Evolutionary conservation across 495 filamentous ascomycete species (phyloP), one percentile per base, ranked within the genome.

Genomic region (Bathelium albidoporum): DNA sequence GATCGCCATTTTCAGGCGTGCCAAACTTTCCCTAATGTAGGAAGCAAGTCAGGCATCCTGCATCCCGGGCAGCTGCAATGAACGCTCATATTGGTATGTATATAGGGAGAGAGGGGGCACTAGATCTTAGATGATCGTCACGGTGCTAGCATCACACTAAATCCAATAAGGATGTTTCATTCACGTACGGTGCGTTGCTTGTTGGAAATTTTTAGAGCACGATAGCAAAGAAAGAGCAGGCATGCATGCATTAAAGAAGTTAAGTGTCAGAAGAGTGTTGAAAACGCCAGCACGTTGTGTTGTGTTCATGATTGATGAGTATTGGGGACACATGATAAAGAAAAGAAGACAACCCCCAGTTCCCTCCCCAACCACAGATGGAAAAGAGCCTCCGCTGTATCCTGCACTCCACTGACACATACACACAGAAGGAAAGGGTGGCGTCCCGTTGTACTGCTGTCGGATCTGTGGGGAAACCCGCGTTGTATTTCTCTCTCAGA

Each of bases 191-290:
- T n/a, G n/a, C n/a, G n/a, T n/a, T n/a, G n/a, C n/a, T n/a, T n/a
- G n/a, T n/a, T n/a, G n/a, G n/a, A n/a, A n/a, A n/a, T n/a, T n/a
- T n/a, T n/a, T n/a, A n/a, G n/a, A n/a, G 20, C 16, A 29, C 20
- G 20, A 29, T n/a, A 29, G 29, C 20, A 9, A 11, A 5, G 10
- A 55, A 5, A 55, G 49, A 12, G 44, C 24, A n/a, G 44, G 44
- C 26, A 29, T 55, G 49, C 24, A 55, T 55, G 22, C 49, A 55
- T 55, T 55, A 55, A 55, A 55, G 49, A 16, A 24, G 2, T 29
- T 55, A 26, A 55, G 49, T 55, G 20, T 10, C 49, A 55, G 49
- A 55, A 55, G 5, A 55, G 49, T 49, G 49, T 55, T 16, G 49
- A 55, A 10, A 55, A 55, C 49, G 4, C 49, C 49, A 55, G 20